phyloP scores from a whole-genome alignment of 2,329 filamentous ascomycete species.

The Trichoderma pleuroti region DNA sequence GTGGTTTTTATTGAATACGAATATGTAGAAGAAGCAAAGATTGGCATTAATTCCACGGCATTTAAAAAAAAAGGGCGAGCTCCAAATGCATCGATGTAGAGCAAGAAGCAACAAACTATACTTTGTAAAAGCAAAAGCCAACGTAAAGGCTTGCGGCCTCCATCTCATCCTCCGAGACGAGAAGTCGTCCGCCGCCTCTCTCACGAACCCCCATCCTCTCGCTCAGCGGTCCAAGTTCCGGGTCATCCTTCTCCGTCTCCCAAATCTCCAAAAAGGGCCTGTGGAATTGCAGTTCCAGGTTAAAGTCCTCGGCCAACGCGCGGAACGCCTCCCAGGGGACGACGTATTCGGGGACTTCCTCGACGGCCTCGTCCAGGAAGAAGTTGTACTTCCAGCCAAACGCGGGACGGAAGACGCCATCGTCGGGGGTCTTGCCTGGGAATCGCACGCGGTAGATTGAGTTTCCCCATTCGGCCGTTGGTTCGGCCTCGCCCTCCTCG shows the following conservation, averaged over 20 bases:
- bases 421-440: slow-evolving; percentile 73
- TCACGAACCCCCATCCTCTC: slow-evolving; percentile 94
- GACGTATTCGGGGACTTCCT: slow-evolving; percentile 94
- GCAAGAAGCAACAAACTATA: slow-evolving; percentile 44
- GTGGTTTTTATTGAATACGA: neutral
- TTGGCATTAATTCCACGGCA: neutral
- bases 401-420: slow-evolving; percentile 88
- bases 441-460: slow-evolving; percentile 89
- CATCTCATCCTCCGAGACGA: slow-evolving; percentile 82
- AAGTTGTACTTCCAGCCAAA: slow-evolving; percentile 99
- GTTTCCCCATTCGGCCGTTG: slow-evolving; percentile 83
- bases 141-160: slow-evolving; percentile 90
- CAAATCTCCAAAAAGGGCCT: slow-evolving; percentile 89
- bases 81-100: neutral
- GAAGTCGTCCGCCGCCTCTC: slow-evolving; percentile 60
- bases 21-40: neutral
- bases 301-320: slow-evolving; percentile 92
- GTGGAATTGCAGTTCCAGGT: slow-evolving; percentile 91
- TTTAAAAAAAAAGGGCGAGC: neutral
- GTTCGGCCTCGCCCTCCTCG: slow-evolving; percentile 61
- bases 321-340: slow-evolving; percentile 98
- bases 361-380: slow-evolving; percentile 91
- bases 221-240: slow-evolving; percentile 74
- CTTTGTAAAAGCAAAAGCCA: slow-evolving; percentile 96
- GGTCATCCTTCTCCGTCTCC: slow-evolving; percentile 85